Evolutionary conservation across 495 filamentous ascomycete species (phyloP), one percentile per base, ranked within the genome.

Genomic region (Penicillium herquei): DNA sequence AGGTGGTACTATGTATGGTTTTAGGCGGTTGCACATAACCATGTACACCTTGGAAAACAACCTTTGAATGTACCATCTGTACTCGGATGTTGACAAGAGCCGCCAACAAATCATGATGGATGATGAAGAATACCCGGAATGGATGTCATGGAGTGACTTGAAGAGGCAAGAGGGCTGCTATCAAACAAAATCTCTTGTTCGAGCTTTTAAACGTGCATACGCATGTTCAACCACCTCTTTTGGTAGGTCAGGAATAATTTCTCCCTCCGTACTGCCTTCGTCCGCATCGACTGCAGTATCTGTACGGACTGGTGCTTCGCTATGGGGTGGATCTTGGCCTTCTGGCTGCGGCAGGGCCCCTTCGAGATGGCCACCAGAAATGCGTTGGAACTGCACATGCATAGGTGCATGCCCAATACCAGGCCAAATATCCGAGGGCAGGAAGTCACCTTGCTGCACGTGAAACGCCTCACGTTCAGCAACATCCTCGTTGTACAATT

Each of bases 371-470:
- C 71, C 74, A 1, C 76, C 76, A 3, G 70, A 64, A 49, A 78
- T 64, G 8, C 75, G 66, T 8, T 60, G 60, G 18, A 89, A 77
- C 48, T 83, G 72, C 47, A 84, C 85, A 44, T 79, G 77, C 62
- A 78, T 75, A 26, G 87, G 86, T 32, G 77, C 78, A 43, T 81
- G 75, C 51, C 78, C 76, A 30, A 90, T 73, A 6, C 87, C 89
- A 0, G 86, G 86, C 94, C 93, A 98, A 39, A 98, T 84, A 63
- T 97, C 95, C 3, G 85, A 83, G 0, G 94, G 94, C 16, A 98
- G 69, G 64, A 84, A 94, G 55, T 96, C 89, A 3, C 91, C 92
- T 16, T 92, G 84, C 55, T 96, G 90, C 7, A 84, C 75, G 30
- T 85, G 81, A 72, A 98, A 98, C 12, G 78, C 72, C 61, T 95